Percentiles rank a stretch among this genome's conserved stretches.
Conservation (phyloP, 345 rosid genomes). For the Clarkia xantiana region DNA sequence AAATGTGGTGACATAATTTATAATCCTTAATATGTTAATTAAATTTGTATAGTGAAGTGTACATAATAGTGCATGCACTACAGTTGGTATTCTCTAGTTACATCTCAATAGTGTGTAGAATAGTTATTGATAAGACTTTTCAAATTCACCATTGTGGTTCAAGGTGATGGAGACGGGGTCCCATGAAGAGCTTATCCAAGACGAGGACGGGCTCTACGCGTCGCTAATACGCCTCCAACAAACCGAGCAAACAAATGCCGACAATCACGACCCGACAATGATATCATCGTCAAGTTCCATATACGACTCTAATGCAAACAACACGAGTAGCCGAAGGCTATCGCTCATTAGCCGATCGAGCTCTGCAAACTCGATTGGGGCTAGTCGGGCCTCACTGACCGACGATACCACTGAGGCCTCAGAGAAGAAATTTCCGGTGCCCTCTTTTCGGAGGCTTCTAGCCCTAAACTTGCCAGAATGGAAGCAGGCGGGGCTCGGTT, state of each 20-base stretch:
- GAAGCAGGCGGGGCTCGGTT: constrained; percentile 51
- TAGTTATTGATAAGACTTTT: too few species aligned
- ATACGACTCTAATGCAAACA: constrained; percentile 18
- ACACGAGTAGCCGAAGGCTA: constrained; percentile 27
- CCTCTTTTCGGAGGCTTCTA: constrained; percentile 44
- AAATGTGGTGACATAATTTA: too few species aligned
- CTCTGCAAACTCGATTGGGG: constrained; percentile 25
- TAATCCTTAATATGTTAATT: too few species aligned
- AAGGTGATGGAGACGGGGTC: constrained; percentile 38
- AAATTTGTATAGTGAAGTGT: too few species aligned
- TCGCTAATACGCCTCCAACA: constrained; percentile 41
- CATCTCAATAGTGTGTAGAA: too few species aligned
- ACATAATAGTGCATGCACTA: too few species aligned
- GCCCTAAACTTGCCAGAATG: constrained; percentile 55
- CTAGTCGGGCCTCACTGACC: neutral
- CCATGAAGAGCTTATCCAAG: constrained; percentile 34
- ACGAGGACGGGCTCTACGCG: constrained; percentile 23
- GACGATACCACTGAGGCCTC: neutral
- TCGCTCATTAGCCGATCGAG: constrained; percentile 44
- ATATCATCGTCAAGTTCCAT: constrained; percentile 6
- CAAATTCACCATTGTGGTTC: too few species aligned
- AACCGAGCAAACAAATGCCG: constrained; percentile 14
- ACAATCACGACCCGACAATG: neutral
- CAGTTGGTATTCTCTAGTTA: too few species aligned
- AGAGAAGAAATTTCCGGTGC: constrained; percentile 19